Evolutionary conservation across 257 asterid genomes (phyloP).

Genomic region (Solanum gracilifrons): DNA sequence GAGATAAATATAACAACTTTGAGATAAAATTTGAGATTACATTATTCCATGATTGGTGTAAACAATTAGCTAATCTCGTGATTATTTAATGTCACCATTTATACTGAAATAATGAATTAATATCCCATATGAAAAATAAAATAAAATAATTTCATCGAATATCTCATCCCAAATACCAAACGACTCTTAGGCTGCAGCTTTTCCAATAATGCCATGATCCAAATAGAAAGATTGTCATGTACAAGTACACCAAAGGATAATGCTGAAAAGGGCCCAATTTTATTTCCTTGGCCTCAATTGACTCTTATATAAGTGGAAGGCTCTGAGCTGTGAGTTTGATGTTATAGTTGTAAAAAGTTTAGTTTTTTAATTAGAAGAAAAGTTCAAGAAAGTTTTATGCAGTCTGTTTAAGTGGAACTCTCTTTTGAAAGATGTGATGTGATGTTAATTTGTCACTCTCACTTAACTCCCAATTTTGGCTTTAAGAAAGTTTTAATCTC

Average conservation of each 20-base stretch:
- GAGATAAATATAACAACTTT: not conserved
- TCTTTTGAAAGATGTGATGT: not conserved
- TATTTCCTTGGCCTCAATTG: not conserved
- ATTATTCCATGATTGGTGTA: fast-evolving
- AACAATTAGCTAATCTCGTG: not conserved
- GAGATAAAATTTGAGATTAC: too few relatives aligned
- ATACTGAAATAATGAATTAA: too few relatives aligned
- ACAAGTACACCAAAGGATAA: not conserved
- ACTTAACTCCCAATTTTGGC: not conserved
- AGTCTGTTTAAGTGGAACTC: not conserved
- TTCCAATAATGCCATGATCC: not conserved
- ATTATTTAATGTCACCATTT: not conserved
- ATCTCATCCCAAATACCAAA: not conserved
- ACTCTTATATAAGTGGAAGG: not conserved
- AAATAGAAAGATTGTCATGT: not conserved
- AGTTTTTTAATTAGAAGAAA: not conserved
- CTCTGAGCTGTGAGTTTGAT: not conserved
- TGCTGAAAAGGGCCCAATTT: not conserved
- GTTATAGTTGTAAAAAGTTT: not conserved
- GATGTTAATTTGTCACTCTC: not conserved
- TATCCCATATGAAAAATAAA: too few relatives aligned
- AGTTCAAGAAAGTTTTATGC: not conserved
- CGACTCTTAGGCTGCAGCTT: too few relatives aligned
- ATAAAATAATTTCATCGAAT: too few relatives aligned
- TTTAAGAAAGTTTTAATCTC: too few relatives aligned